Evolutionary conservation across 192 early-diverging fungal genomes (phyloP).

Genomic region (Mortierella claussenii): DNA sequence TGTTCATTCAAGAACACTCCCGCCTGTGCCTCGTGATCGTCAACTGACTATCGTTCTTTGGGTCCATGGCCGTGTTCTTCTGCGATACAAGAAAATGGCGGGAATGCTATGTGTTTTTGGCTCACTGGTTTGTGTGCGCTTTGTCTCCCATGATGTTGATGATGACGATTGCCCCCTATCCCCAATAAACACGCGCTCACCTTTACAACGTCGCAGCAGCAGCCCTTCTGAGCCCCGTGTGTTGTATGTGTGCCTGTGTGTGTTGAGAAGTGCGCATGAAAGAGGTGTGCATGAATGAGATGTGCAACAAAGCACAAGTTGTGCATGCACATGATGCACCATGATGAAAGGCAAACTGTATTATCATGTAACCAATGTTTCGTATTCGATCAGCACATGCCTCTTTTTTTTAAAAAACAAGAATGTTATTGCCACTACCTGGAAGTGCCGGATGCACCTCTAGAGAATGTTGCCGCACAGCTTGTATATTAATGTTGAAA

Average conservation of each 20-base stretch:
- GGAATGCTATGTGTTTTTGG: neutral
- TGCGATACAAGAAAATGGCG: too few relatives aligned
- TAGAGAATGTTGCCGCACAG: too few relatives aligned
- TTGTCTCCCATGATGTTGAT: too few relatives aligned
- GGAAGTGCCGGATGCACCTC: too few relatives aligned
- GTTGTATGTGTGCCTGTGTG: neutral
- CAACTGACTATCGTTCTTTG: neutral
- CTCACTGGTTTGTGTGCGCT: neutral
- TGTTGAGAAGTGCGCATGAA: neutral
- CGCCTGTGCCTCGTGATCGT: neutral
- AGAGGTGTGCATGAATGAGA: neutral
- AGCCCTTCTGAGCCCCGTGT: neutral
- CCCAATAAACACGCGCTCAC: neutral
- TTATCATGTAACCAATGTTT: too few relatives aligned
- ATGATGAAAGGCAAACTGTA: neutral
- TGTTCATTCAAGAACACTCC: too few relatives aligned
- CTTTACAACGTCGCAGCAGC: neutral
- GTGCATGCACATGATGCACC: neutral
- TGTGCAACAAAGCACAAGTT: neutral
- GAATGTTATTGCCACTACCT: too few relatives aligned
- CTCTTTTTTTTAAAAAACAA: too few relatives aligned
- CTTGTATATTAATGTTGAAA: too few relatives aligned
- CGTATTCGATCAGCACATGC: too few relatives aligned
- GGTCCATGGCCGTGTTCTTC: too few relatives aligned
- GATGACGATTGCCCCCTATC: too few relatives aligned